Base-by-base conservation (phyloP, 345 rosid species). In the Euphorbia lathyris region DNA sequence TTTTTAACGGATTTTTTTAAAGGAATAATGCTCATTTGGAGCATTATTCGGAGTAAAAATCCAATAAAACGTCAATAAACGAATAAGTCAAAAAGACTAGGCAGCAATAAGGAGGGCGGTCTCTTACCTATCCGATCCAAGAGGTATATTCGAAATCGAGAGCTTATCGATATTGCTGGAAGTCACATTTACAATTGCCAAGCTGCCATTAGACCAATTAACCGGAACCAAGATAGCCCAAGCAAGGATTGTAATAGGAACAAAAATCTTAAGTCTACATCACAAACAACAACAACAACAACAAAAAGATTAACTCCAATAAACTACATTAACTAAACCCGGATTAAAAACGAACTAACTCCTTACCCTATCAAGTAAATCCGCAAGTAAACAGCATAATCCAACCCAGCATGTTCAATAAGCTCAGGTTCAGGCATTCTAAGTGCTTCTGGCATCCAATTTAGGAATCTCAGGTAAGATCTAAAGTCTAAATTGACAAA, bases 351-450 rank as follows among this genome's bases (percentile, higher is more conserved):
- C 5, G 16, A 17, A 47, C 29, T 9, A 43, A 22, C 27, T n/a
- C 74, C 27, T 34, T 84, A 92, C 97, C 99, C 99, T 53, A 95
- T 67, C 90, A 84, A 80, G 89, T 95, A 95, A 69, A 95, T 91
- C 59, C 97, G 85, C 83, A 95, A 84, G 72, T 92, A 95, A 38
- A 85, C 99, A 27, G 83, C 99, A 50, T 96, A 95, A 76, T 95
- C 97, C 86, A 95, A 80, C 51, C 99, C 99, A 0, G 99, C 99
- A 70, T 95, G 99, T 22, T 95, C 99, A 68, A 95, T 85, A 67
- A 95, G 97, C 77, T 95, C 97, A 58, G 82, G 88, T 79, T 95
- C 99, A 0, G 99, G 97, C 99, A 91, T 95, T 78, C 82, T 88
- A 13, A 95, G 84, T 2, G 99, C 97, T 19, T 71, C 96, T 1